Conservation (phyloP, 768 basidiomycete species). For the Thelephora ganbajun region DNA sequence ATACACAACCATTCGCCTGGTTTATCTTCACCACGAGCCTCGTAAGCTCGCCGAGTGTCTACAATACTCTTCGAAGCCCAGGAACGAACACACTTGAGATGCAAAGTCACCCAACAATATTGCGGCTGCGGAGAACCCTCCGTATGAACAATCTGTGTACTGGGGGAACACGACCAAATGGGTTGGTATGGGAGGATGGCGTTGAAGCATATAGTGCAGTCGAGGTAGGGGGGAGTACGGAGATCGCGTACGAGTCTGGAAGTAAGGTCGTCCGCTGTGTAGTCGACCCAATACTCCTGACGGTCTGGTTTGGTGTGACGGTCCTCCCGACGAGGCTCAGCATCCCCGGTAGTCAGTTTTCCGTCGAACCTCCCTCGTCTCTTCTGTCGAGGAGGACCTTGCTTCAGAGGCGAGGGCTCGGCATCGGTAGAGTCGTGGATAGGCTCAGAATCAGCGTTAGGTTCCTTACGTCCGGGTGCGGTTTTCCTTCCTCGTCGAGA, state of each 20-base stretch:
- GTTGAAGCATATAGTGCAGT: constrained; percentile 78
- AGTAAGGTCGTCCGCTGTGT: constrained; percentile 47
- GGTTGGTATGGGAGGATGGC: constrained; percentile 64
- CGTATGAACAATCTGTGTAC: constrained; percentile 25
- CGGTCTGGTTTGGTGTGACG: no score
- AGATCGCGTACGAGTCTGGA: constrained; percentile 56
- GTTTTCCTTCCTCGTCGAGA: no score
- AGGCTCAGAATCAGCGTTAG: no score
- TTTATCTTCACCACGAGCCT: constrained; percentile 50
- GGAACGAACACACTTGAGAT: constrained; percentile 75
- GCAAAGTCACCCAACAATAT: constrained; percentile 86
- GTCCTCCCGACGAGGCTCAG: no score
- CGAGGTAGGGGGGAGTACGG: constrained; percentile 56
- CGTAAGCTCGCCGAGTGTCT: constrained; percentile 59
- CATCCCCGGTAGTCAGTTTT: no score
- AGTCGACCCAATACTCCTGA: no score
- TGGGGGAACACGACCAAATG: constrained; percentile 80
- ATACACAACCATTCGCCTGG: constrained; percentile 87
- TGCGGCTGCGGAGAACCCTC: constrained; percentile 19
- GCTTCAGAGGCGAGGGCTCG: no score
- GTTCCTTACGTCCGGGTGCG: no score
- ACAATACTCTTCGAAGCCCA: constrained; percentile 82
- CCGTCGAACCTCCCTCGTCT: no score
- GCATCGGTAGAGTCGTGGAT: no score
- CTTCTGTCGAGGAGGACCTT: no score